These are phyloP conservation scores for rapeseed (Brassica napus) DNA, from an alignment of 345 rosid genomes.

Conservation along the genomic window DNA sequence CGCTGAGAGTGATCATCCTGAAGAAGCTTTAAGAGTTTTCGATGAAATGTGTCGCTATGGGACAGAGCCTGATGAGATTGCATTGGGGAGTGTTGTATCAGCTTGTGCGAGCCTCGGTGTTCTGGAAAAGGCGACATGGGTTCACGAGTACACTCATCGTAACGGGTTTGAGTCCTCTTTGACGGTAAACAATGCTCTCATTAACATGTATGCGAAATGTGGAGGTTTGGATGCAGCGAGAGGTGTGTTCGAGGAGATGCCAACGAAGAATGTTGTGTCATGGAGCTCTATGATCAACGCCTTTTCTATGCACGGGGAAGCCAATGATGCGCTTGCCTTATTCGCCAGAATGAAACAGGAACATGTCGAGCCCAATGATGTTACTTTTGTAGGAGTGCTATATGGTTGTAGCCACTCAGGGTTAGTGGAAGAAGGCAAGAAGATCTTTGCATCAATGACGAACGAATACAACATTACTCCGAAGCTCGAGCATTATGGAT, in stretches of 20 bases:
- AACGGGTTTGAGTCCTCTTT: slow-evolving; percentile 43
- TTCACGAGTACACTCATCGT: slow-evolving; percentile 43
- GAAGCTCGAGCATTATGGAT: slow-evolving; percentile 60
- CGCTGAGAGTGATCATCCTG: slow-evolving; percentile 63
- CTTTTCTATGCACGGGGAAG: slow-evolving; percentile 59
- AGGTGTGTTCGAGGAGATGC: slow-evolving; percentile 50
- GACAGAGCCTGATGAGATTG: slow-evolving; percentile 50
- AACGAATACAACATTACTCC: slow-evolving; percentile 47
- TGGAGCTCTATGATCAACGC: slow-evolving; percentile 67
- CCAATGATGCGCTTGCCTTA: slow-evolving; percentile 40
- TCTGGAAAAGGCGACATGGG: slow-evolving; percentile 50
- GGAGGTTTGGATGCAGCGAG: slow-evolving; percentile 55
- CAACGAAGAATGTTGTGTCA: slow-evolving; percentile 48
- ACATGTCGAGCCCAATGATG: slow-evolving; percentile 44
- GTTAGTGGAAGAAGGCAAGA: slow-evolving; percentile 57
- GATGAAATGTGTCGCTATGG: slow-evolving; percentile 42
- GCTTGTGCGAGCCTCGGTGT: slow-evolving; percentile 54
- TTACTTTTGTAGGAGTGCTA: slow-evolving; percentile 54
- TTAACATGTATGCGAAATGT: slow-evolving; percentile 70
- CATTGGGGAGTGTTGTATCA: slow-evolving; percentile 56
- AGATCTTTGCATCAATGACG: slow-evolving; percentile 52
- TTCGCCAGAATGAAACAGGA: slow-evolving; percentile 52
- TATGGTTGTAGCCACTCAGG: slow-evolving; percentile 71
- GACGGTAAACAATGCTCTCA: slow-evolving; percentile 49
- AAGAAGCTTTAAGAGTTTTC: slow-evolving; percentile 57